phyloP scores from a whole-genome alignment of 169 alveolate genomes.

The Cryptosporidium sp. region DNA sequence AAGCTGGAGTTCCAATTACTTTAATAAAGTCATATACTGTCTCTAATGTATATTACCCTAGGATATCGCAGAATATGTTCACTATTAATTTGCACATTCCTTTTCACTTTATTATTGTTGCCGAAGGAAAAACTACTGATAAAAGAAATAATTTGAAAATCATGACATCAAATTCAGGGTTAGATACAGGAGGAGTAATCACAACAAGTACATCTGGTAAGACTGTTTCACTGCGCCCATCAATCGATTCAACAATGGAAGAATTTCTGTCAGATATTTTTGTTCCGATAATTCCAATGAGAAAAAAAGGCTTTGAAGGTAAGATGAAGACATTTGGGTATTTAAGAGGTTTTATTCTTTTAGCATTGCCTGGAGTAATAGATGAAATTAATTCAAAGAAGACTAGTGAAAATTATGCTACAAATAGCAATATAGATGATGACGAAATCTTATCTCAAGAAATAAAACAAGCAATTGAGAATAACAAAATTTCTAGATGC shows the following conservation, averaged over 20 bases:
- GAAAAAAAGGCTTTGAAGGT: slow-evolving; percentile 75
- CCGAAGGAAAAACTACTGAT: slow-evolving; percentile 83
- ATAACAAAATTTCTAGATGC: slow-evolving; percentile 47
- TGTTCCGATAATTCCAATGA: slow-evolving; percentile 79
- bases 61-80: slow-evolving; percentile 80
- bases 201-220: slow-evolving; percentile 35
- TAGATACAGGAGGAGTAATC: slow-evolving; percentile 62
- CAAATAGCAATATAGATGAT: not conserved
- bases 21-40: slow-evolving; percentile 80
- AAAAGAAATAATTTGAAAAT: slow-evolving; percentile 74
- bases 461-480: slow-evolving; percentile 30
- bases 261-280: slow-evolving; percentile 80
- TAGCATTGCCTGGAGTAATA: slow-evolving; percentile 56
- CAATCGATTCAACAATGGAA: slow-evolving; percentile 82
- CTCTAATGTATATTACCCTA: slow-evolving; percentile 80
- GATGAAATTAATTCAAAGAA: slow-evolving; percentile 36
- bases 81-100: slow-evolving; percentile 85
- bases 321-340: slow-evolving; percentile 58
- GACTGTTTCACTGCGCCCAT: slow-evolving; percentile 74
- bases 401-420: not conserved
- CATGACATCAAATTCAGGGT: slow-evolving; percentile 29
- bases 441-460: not conserved
- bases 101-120: slow-evolving; percentile 84
- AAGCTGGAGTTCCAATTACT: slow-evolving; percentile 83
- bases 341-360: slow-evolving; percentile 51